These are phyloP conservation scores for Pelargonium fulgidum DNA, from an alignment of 441 rosid species.

Conservation along the genomic window DNA sequence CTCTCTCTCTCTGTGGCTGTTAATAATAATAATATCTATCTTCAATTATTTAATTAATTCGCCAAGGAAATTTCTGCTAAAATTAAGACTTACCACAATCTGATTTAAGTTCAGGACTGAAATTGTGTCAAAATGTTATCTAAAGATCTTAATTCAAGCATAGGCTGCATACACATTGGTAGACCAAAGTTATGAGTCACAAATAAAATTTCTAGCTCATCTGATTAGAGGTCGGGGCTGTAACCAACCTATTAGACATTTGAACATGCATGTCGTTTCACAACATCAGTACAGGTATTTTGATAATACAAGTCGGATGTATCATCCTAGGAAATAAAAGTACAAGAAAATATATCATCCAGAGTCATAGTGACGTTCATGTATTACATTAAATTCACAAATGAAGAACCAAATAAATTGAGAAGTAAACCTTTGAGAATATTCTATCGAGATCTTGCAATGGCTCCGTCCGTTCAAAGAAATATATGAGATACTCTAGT, in stretches of 20 bases:
- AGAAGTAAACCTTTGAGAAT: conserved; percentile 55
- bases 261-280: conserved; percentile 4
- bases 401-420: not conserved
- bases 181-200: not conserved
- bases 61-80: not conserved
- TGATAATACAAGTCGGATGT: not conserved
- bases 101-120: not conserved
- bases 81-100: not conserved
- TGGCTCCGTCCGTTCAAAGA: conserved; percentile 88
- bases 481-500: conserved; percentile 65
- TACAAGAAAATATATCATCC: not conserved
- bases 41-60: not conserved
- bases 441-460: conserved; percentile 90
- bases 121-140: not conserved
- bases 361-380: not conserved
- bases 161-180: not conserved
- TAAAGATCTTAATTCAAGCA: not conserved
- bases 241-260: not conserved
- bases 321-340: conserved; percentile 1
- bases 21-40: not conserved
- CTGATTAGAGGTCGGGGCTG: not conserved
- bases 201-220: not conserved
- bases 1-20: not conserved
- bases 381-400: conserved; percentile 2
- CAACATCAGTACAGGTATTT: conserved; percentile 7